These are phyloP conservation scores for Candida germanica DNA, from an alignment of 805 yeast species.

Conservation along the genomic window DNA sequence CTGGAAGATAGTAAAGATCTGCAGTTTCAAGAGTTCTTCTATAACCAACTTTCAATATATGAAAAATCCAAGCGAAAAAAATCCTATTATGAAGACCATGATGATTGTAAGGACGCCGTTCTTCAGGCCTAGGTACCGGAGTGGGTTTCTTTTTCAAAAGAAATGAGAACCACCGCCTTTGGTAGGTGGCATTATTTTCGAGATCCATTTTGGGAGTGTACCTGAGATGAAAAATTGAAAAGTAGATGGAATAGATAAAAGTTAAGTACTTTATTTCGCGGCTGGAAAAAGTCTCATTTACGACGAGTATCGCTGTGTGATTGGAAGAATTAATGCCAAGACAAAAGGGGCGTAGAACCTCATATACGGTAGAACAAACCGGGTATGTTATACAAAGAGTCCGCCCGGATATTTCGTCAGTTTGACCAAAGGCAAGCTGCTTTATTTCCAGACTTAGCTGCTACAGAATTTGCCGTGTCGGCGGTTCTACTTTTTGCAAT, in stretches of 20 bases:
- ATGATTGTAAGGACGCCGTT: conserved; percentile 46
- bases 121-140: conserved; percentile 49
- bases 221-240: too few relatives aligned
- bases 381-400: too few relatives aligned
- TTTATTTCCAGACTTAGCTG: too few relatives aligned
- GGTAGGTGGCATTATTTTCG: conserved; percentile 12
- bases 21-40: conserved; percentile 63
- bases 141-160: conserved; percentile 43
- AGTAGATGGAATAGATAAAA: not conserved
- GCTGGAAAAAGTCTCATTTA: not conserved
- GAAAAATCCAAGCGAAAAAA: conserved; percentile 67
- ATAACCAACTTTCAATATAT: conserved; percentile 65
- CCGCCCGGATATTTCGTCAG: too few relatives aligned
- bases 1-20: conserved; percentile 48
- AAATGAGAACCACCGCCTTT: conserved; percentile 33
- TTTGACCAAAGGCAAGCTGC: too few relatives aligned
- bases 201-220: not conserved
- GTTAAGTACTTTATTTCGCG: not conserved
- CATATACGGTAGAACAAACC: too few relatives aligned
- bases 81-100: conserved; percentile 39
- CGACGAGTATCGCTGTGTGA: too few relatives aligned
- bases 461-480: too few relatives aligned
- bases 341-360: too few relatives aligned
- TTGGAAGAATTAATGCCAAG: too few relatives aligned
- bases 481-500: too few relatives aligned